Conservation (phyloP, 176 grass and related monocot species). For the Eragrostis nindensis region DNA sequence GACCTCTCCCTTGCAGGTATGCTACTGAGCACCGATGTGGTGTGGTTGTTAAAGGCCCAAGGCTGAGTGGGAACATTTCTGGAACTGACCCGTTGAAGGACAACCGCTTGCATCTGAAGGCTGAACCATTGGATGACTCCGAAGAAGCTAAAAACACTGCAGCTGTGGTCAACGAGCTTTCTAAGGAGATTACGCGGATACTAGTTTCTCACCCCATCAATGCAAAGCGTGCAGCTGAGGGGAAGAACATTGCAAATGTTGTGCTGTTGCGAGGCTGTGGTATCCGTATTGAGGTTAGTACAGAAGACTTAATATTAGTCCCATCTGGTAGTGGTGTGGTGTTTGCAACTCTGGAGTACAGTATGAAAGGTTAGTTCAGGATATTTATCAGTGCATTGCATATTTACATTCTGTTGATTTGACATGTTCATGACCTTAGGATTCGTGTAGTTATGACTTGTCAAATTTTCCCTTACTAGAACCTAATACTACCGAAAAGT, state of each 20-base stretch:
- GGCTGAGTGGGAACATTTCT: conserved; percentile 94
- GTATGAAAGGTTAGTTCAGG: neutral
- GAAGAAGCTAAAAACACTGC: conserved; percentile 90
- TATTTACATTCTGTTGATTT: neutral
- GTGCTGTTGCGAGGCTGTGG: conserved; percentile 87
- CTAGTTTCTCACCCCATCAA: conserved; percentile 84
- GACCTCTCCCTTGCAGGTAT: conserved; percentile 58
- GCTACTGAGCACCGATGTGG: conserved; percentile 95
- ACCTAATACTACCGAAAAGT: conserved; percentile 3
- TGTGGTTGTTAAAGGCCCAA: conserved; percentile 97
- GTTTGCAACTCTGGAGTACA: neutral
- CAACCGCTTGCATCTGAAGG: conserved; percentile 84
- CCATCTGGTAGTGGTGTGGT: neutral
- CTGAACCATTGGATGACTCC: conserved; percentile 76
- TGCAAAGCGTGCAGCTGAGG: conserved; percentile 64
- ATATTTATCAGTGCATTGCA: neutral
- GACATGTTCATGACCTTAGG: neutral
- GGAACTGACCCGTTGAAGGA: conserved; percentile 95
- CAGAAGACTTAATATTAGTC: neutral
- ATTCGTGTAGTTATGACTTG: neutral
- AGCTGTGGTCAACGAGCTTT: conserved; percentile 85
- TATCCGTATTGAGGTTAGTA: conserved; percentile 92
- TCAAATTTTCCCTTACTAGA: neutral
- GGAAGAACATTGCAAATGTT: conserved; percentile 88
- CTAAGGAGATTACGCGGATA: conserved; percentile 79